phyloP scores from a whole-genome alignment of 2,329 filamentous ascomycete genomes.

The Pyrenochaeta sp. region DNA sequence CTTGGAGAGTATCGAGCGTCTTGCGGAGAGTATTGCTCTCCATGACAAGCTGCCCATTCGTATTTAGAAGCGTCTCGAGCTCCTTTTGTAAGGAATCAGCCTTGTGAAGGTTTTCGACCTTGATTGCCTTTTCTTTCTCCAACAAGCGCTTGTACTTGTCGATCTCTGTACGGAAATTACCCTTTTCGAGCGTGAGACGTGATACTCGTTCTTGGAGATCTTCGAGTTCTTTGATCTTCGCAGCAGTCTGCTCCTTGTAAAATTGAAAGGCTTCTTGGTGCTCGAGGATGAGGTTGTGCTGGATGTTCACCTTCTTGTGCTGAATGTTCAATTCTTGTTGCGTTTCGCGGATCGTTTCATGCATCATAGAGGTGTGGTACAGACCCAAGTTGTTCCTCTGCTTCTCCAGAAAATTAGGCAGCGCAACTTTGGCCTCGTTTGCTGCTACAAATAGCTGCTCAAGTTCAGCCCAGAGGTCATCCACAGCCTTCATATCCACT shows the following conservation, averaged over 20 bases:
- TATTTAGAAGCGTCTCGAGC: constrained; percentile 15
- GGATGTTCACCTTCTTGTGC: constrained; percentile 39
- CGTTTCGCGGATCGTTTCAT: constrained; percentile 30
- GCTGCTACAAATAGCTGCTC: constrained; percentile 31
- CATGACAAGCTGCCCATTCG: constrained; percentile 23
- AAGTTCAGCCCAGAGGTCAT: constrained; percentile 37
- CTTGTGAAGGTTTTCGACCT: constrained; percentile 15
- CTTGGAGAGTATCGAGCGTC: constrained; percentile 16
- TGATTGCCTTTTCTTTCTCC: constrained; percentile 12
- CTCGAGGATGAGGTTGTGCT: constrained; percentile 37
- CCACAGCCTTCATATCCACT: constrained; percentile 19
- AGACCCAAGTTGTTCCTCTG: constrained; percentile 39
- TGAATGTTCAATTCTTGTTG: constrained; percentile 36
- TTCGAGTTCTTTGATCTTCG: constrained; percentile 30
- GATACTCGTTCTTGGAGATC: constrained; percentile 34
- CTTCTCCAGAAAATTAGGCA: constrained; percentile 37
- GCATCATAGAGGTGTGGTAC: constrained; percentile 31
- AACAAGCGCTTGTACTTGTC: constrained; percentile 26
- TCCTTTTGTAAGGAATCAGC: constrained; percentile 24
- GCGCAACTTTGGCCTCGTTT: constrained; percentile 24
- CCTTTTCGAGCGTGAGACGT: constrained; percentile 40
- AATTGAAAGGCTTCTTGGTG: constrained; percentile 37
- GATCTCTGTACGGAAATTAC: constrained; percentile 36
- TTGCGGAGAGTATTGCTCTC: constrained; percentile 28
- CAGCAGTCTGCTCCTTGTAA: constrained; percentile 26